A percentile compares a stretch with the other conserved stretches of the same genome.
Evolutionary conservation across 2,329 filamentous ascomycete species (phyloP).

Genomic region (Dactylonectria macrodidyma): DNA sequence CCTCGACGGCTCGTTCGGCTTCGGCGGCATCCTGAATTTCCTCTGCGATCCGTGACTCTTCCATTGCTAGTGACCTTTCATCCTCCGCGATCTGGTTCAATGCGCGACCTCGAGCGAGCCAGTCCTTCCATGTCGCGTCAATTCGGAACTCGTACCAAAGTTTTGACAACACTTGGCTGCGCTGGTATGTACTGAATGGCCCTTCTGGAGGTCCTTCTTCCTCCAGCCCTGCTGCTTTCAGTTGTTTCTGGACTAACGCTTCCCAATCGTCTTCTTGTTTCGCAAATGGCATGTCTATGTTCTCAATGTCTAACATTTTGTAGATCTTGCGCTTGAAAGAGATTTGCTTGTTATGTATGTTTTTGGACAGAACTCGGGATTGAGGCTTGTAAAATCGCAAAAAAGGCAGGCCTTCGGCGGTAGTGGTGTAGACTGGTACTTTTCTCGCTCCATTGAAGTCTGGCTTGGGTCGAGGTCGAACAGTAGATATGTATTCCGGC

Average conservation of each 20-base stretch:
- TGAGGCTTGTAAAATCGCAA: conserved; percentile 78
- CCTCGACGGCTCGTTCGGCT: not conserved
- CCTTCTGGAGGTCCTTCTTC: conserved; percentile 21
- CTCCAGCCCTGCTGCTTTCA: conserved; percentile 35
- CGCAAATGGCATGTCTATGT: conserved; percentile 52
- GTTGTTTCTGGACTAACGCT: conserved; percentile 49
- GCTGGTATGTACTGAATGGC: conserved; percentile 48
- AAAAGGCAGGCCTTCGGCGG: conserved; percentile 72
- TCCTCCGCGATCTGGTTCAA: conserved; percentile 57
- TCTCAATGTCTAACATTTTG: conserved; percentile 56
- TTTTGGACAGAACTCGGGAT: conserved; percentile 68
- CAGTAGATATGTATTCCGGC: conserved; percentile 63
- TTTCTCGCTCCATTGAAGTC: conserved; percentile 57
- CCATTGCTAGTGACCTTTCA: conserved; percentile 52
- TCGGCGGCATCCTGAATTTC: not conserved
- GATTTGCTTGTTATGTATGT: conserved; percentile 67
- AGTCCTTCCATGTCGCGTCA: conserved; percentile 53
- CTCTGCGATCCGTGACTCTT: conserved; percentile 36
- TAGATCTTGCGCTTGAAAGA: conserved; percentile 60
- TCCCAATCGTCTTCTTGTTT: conserved; percentile 67
- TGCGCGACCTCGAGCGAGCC: conserved; percentile 58
- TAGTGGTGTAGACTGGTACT: conserved; percentile 70
- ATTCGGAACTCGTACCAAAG: conserved; percentile 53
- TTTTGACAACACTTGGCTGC: conserved; percentile 49
- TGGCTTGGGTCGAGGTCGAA: conserved; percentile 63